Conservation (phyloP, 768 basidiomycete species). For the Rhizopogon salebrosus region DNA sequence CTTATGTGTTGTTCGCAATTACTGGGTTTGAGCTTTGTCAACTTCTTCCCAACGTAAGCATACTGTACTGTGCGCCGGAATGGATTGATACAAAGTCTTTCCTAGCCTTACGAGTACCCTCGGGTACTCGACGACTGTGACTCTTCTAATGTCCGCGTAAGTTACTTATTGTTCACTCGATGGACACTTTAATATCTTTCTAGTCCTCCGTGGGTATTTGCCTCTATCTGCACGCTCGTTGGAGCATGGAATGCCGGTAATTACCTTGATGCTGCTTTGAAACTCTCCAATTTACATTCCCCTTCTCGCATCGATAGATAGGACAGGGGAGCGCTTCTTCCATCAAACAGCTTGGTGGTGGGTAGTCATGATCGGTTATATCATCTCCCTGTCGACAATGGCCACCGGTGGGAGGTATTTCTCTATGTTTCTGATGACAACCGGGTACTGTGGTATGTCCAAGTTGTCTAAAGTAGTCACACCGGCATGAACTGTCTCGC, state of each 20-base stretch:
- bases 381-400: conserved; percentile 53
- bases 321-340: conserved; percentile 61
- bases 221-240: conserved; percentile 43
- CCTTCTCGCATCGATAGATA: conserved; percentile 29
- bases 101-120: conserved; percentile 52
- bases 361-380: conserved; percentile 55
- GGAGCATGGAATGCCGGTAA: conserved; percentile 54
- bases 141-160: conserved; percentile 54
- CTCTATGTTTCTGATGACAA: conserved; percentile 59
- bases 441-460: conserved; percentile 40
- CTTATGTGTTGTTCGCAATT: conserved; percentile 49
- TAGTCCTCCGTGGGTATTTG: conserved; percentile 60
- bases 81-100: not conserved
- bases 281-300: not conserved
- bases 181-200: not conserved
- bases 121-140: conserved; percentile 56
- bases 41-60: conserved; percentile 52
- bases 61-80: not conserved
- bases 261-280: not conserved
- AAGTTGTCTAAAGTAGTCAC: not conserved
- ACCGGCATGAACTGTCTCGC: not conserved
- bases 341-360: conserved; percentile 55
- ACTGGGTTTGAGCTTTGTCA: conserved; percentile 54
- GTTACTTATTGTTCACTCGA: conserved; percentile 12
- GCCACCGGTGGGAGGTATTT: conserved; percentile 51